Conservation (phyloP, 257 asterid genomes). For the Capsicum baccatum region DNA sequence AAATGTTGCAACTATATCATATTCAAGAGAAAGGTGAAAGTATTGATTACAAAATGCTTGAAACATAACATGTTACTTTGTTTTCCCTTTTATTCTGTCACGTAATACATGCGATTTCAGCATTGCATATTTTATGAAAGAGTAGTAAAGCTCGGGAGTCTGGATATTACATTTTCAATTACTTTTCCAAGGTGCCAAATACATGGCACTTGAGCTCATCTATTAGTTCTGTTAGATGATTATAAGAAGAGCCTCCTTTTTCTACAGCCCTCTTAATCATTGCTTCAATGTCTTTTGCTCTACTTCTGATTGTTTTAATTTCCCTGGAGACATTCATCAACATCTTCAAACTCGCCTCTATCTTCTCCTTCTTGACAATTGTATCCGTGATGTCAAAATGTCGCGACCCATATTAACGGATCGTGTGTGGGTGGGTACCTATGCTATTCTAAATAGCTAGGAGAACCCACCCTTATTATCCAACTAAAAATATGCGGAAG, state of each 20-base stretch:
- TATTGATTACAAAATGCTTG: not conserved
- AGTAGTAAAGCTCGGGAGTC: too few relatives aligned
- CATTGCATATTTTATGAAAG: not conserved
- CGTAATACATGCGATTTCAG: not conserved
- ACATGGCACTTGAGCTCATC: slow-evolving; percentile 30
- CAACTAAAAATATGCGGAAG: too few relatives aligned
- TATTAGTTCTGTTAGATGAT: slow-evolving; percentile 31
- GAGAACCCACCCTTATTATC: too few relatives aligned
- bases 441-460: too few relatives aligned
- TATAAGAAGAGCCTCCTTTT: slow-evolving; percentile 36
- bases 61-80: not conserved
- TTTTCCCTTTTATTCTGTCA: not conserved
- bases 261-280: slow-evolving; percentile 28
- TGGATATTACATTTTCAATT: not conserved
- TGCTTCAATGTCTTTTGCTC: slow-evolving; percentile 19
- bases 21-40: not conserved
- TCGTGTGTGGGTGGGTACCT: too few relatives aligned
- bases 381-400: slow-evolving; percentile 1
- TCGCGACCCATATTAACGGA: too few relatives aligned
- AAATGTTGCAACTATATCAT: too few relatives aligned
- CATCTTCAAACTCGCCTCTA: slow-evolving; percentile 26
- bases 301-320: slow-evolving; percentile 29
- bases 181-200: slow-evolving; percentile 19
- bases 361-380: slow-evolving; percentile 13
- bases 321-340: slow-evolving; percentile 29